Evolutionary conservation across 495 filamentous ascomycete genomes (phyloP).

Genomic region (Xanthoparmelia taractica): DNA sequence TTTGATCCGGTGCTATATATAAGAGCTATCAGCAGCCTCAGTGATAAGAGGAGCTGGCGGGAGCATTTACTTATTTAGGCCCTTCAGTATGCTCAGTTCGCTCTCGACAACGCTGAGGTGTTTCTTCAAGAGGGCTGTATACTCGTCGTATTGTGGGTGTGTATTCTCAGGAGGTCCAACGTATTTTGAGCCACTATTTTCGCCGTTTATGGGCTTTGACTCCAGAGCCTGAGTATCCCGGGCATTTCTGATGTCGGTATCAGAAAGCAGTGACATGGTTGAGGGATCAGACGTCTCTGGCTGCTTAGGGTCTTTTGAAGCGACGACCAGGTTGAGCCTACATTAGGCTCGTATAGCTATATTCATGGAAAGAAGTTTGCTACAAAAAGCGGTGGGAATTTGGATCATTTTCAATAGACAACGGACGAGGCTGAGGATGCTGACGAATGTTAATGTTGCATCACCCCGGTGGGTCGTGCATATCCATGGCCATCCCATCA

Average conservation of each 20-base stretch:
- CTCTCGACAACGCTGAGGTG: not conserved
- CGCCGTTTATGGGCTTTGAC: not conserved
- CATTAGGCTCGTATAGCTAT: not conserved
- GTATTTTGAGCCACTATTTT: not conserved
- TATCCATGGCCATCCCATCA: too few species aligned
- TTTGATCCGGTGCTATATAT: not conserved
- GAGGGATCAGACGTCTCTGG: not conserved
- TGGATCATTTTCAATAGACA: not conserved
- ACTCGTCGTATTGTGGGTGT: not conserved
- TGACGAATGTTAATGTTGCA: too few species aligned
- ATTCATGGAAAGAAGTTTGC: not conserved
- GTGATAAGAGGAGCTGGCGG: not conserved
- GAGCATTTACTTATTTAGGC: not conserved
- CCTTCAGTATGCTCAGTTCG: not conserved
- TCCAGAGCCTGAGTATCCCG: not conserved
- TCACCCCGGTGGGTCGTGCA: too few species aligned
- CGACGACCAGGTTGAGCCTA: not conserved
- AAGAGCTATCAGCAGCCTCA: too few species aligned
- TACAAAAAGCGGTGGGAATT: not conserved
- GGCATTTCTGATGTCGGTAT: not conserved
- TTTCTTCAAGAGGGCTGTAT: not conserved
- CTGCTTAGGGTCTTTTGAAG: not conserved
- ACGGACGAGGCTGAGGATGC: not conserved
- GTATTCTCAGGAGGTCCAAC: too few species aligned
- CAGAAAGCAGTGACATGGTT: too few species aligned